A percentile compares a stretch with the other conserved stretches of the same genome.
Evolutionary conservation across 768 basidiomycete species (phyloP).

Genomic region (Psilocybe sp.): DNA sequence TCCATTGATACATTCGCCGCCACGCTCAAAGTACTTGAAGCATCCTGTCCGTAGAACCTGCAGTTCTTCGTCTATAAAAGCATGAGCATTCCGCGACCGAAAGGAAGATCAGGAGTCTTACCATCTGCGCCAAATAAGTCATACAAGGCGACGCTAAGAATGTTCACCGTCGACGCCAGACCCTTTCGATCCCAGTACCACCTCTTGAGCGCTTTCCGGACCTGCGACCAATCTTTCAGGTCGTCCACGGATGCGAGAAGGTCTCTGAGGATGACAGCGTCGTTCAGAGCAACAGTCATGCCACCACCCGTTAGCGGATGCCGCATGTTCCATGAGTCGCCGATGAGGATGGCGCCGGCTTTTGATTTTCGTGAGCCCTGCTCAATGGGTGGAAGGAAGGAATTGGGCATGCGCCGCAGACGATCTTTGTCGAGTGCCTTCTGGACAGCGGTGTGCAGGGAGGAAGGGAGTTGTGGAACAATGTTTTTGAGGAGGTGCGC

Average conservation of each 20-base stretch:
- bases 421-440: conserved; percentile 76
- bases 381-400: conserved; percentile 79
- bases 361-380: conserved; percentile 55
- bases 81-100: conserved; percentile 1
- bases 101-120: conserved; percentile 32
- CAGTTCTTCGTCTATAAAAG: conserved; percentile 51
- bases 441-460: conserved; percentile 63
- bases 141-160: conserved; percentile 89
- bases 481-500: conserved; percentile 69
- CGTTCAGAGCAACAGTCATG: conserved; percentile 94
- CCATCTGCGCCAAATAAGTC: conserved; percentile 94
- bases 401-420: conserved; percentile 91
- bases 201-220: conserved; percentile 50
- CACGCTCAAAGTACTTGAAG: conserved; percentile 95
- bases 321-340: conserved; percentile 99
- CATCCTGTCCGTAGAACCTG: conserved; percentile 76
- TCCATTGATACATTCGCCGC: conserved; percentile 84
- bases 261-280: conserved; percentile 71
- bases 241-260: conserved; percentile 50
- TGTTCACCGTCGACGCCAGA: conserved; percentile 84
- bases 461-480: conserved; percentile 76
- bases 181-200: conserved; percentile 92
- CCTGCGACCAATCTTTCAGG: conserved; percentile 46
- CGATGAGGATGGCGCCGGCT: conserved; percentile 79
- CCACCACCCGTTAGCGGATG: conserved; percentile 98